These are phyloP conservation scores for Chrysophaeum taylorii DNA, from an alignment of 352 stramenopile species.

Conservation along the genomic window DNA sequence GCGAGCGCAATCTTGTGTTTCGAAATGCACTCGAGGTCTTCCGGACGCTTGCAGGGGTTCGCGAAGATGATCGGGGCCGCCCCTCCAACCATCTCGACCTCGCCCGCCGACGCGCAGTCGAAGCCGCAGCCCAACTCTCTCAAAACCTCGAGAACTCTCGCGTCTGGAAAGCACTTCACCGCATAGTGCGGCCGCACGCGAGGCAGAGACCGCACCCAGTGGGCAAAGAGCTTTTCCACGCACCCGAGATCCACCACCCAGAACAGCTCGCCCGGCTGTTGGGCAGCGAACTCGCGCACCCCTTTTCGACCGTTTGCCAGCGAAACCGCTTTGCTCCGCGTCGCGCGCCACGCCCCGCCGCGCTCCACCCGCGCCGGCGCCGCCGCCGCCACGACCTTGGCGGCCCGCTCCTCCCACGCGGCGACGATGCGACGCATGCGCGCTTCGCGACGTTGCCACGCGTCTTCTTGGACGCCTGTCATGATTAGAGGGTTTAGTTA, in stretches of 20 bases:
- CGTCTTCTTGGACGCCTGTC: too few relatives aligned
- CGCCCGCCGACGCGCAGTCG: conserved; percentile 76
- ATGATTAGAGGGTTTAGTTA: too few relatives aligned
- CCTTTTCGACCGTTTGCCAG: too few relatives aligned
- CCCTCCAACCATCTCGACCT: conserved; percentile 63
- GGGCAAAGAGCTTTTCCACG: conserved; percentile 38
- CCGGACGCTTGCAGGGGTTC: conserved; percentile 83
- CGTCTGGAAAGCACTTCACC: conserved; percentile 79
- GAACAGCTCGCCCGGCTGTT: too few relatives aligned
- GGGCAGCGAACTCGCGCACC: too few relatives aligned
- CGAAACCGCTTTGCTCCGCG: too few relatives aligned
- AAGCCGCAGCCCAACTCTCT: conserved; percentile 53
- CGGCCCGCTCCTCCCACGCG: too few relatives aligned
- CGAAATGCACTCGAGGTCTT: conserved; percentile 69
- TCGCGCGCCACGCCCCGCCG: too few relatives aligned
- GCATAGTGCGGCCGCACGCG: conserved; percentile 82
- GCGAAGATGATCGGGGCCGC: conserved; percentile 72
- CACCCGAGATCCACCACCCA: conserved; percentile 48
- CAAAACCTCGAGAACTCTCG: conserved; percentile 49
- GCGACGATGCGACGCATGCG: too few relatives aligned
- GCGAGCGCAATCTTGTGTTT: conserved; percentile 64
- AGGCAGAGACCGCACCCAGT: conserved; percentile 41
- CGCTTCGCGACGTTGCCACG: too few relatives aligned
- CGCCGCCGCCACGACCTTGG: too few relatives aligned
- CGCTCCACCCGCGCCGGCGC: too few relatives aligned